Evolutionary conservation across 139 green algal species (phyloP).

Genomic region (Micromonas pusilla): DNA sequence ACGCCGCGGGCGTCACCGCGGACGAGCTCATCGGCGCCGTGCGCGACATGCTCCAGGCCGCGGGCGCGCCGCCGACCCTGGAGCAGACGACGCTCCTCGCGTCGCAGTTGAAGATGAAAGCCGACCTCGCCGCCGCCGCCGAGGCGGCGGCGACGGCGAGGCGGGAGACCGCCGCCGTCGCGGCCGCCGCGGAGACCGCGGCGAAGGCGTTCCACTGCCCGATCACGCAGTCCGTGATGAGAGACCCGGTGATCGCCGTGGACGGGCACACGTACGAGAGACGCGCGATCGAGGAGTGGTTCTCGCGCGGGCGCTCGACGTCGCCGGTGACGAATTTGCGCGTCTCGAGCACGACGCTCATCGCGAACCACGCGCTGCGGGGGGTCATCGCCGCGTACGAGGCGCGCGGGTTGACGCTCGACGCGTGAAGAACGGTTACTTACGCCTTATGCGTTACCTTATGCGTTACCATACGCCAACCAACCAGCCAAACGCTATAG

Average conservation of each 20-base stretch:
- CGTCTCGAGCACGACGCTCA: neutral
- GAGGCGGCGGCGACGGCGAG: constrained; percentile 1
- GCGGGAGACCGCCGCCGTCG: neutral
- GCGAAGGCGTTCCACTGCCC: constrained; percentile 9
- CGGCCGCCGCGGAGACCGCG: neutral
- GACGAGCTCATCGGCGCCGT: constrained; percentile 50
- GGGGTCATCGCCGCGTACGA: neutral
- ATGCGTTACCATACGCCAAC: too few species aligned
- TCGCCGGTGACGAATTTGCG: neutral
- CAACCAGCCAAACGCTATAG: too few species aligned
- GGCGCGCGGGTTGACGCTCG: neutral
- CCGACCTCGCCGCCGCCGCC: constrained; percentile 32
- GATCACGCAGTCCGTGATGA: constrained; percentile 24
- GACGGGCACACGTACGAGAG: constrained; percentile 29
- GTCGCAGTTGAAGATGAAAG: constrained; percentile 36
- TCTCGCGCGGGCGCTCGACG: neutral
- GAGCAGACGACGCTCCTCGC: constrained; percentile 46
- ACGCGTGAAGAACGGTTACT: neutral
- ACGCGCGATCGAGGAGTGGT: constrained; percentile 24
- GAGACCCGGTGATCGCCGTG: constrained; percentile 13
- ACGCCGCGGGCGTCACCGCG: neutral
- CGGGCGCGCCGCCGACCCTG: constrained; percentile 50
- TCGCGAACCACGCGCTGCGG: neutral
- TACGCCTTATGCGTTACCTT: too few species aligned
- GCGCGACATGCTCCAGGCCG: constrained; percentile 53